Base-by-base conservation (phyloP, 768 basidiomycete genomes). In the Cystofilobasidium macerans region DNA sequence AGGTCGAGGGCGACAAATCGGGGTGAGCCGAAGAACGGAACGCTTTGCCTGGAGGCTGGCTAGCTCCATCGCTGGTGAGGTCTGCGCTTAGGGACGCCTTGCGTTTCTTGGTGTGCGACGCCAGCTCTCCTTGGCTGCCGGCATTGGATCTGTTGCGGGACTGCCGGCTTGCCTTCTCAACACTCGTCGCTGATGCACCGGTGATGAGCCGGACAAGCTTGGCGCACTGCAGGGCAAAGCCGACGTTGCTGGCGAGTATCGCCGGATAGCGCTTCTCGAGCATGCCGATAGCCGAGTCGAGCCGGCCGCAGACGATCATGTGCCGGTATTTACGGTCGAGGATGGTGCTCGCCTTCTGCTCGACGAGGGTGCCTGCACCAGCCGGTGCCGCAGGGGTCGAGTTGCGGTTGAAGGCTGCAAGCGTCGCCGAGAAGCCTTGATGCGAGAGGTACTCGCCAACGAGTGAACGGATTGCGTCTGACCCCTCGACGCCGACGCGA, bases 381-480 rank as follows among this genome's bases (percentile, higher is more conserved):
- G 51, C 6, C 2, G 51, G 7, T 16, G 26, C 11, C 2, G 30
- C 26, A 3, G 51, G 51, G 7, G 51, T 22, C 5, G 51, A 36
- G 26, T 63, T 30, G 26, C 51, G 62, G n/a, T 13, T 14, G 36
- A 63, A 38, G 13, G 38, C 36, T 1, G 51, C 53, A 28, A 54
- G 28, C 36, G 62, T 63, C 20, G 51, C 28, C 24, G 14, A 16
- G 62, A 42, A 42, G 1, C 62, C 62, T 12, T 51, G 62, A 22
- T 63, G 62, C 5, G 53, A 11, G 26, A 63, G 62, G 51, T 38
- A 63, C 24, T 54, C n/a, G 26, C 53, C 53, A 28, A 63, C 62
- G 36, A 63, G 62, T 11, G 53, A 26, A 26, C 53, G 24, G 53
- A 63, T n/a, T 26, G 62, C 51, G n/a, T 40, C 62, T 9, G 51